phyloP scores from a whole-genome alignment of 371 early-diverging fungal species.

The Syncephalastrum racemosum region DNA sequence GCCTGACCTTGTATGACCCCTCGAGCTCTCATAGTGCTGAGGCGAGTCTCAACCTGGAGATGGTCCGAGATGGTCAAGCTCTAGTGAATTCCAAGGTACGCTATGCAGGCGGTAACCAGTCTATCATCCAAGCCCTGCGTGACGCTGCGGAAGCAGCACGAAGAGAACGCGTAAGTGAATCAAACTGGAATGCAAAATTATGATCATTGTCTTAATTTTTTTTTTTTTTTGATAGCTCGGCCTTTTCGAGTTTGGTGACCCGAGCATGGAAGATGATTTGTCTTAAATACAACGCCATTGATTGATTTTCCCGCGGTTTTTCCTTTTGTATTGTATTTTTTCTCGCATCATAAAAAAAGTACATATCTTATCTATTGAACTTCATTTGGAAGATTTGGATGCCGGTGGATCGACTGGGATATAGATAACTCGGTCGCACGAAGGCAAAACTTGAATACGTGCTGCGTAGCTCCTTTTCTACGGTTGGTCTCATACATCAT shows the following conservation, averaged over 20 bases:
- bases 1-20: slow-evolving; percentile 76
- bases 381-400: not conserved
- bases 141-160: slow-evolving; percentile 46
- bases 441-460: no score
- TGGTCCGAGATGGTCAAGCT: slow-evolving; percentile 81
- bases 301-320: not conserved
- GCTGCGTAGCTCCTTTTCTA: no score
- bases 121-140: slow-evolving; percentile 46
- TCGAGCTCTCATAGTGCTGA: slow-evolving; percentile 57
- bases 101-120: slow-evolving; percentile 57
- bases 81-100: slow-evolving; percentile 59
- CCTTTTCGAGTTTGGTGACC: slow-evolving; percentile 90
- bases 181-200: not conserved
- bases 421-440: no score
- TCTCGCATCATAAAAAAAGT: not conserved
- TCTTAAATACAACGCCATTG: slow-evolving; percentile 4
- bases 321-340: not conserved
- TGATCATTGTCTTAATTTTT: not conserved
- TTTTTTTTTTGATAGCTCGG: slow-evolving; percentile 43
- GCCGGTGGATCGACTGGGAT: no score
- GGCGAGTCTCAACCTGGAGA: slow-evolving; percentile 73
- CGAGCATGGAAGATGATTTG: slow-evolving; percentile 13
- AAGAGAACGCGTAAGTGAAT: slow-evolving; percentile 57
- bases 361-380: not conserved
- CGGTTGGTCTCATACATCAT: no score